Evolutionary conservation across 2,329 filamentous ascomycete species (phyloP), one percentile per base, ranked within the genome.

Genomic region (Lecanicillium sp.): DNA sequence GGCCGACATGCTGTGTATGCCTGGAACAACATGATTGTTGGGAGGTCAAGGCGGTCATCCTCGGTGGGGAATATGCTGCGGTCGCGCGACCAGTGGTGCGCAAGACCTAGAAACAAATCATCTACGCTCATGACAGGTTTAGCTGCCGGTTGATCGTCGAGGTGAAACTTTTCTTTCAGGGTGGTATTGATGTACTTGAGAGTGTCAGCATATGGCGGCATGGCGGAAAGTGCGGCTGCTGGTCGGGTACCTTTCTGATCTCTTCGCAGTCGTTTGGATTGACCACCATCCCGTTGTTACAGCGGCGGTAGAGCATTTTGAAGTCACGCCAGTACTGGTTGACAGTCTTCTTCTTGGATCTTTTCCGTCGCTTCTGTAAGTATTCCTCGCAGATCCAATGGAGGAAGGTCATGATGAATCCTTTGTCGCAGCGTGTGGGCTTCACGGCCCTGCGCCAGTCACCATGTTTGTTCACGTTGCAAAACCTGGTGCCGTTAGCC

Each of bases 331-430:
- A 45, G 37, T 53, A 52, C 32, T 52, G 19, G 35, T 51, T 41
- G 13, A 46, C 35, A 11, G 39, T 44, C 36, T 45, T 49, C 35
- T 41, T 44, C 37, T 47, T 42, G 2, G 35, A 33, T 14, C 30
- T 36, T 31, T 38, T 41, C 15, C 28, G 35, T 13, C 41, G 35
- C 13, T 22, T 36, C 32, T 37, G 20, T 3, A 52, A n/a, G 22
- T 44, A 53, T 17, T 33, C 46, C 35, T 49, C 30, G 32, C 34
- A 53, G 31, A 51, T 53, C 46, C 33, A 52, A 32, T 45, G 15
- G 5, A 53, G 45, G 41, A 53, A 52, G 3, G 33, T 45, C 34
- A 53, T 52, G 16, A 52, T 51, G n/a, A 33, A 43, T 15, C 51
- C 45, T 27, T 49, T 51, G 18, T 43, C 33, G 40, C 38, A 54